phyloP scores from a whole-genome alignment of 176 grass and related monocot genomes.

The Rhynchospora tenuis region DNA sequence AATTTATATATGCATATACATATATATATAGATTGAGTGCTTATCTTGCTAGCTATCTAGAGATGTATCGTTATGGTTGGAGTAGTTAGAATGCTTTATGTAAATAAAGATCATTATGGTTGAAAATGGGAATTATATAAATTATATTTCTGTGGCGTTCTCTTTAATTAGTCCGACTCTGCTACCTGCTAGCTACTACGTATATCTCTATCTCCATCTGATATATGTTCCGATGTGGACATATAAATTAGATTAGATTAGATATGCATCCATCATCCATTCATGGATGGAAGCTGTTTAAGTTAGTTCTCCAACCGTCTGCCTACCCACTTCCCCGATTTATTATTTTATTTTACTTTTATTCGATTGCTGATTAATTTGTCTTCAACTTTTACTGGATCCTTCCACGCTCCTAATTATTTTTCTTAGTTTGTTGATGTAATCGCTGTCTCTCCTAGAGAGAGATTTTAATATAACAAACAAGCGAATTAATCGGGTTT shows the following conservation, averaged over 20 bases:
- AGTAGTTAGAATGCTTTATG: not conserved
- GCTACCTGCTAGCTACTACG: no score
- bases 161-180: no score
- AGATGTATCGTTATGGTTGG: not conserved
- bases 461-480: not conserved
- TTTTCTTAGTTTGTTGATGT: not conserved
- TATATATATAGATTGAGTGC: not conserved
- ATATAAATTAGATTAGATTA: not conserved
- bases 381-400: not conserved
- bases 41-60: not conserved
- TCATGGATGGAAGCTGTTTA: no score
- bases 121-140: no score
- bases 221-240: not conserved
- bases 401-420: not conserved
- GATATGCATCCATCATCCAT: no score
- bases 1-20: not conserved
- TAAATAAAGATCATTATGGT: no score
- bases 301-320: slow-evolving; percentile 4
- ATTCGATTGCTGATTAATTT: not conserved
- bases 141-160: no score
- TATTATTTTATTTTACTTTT: not conserved
- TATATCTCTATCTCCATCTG: no score
- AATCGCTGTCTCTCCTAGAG: not conserved
- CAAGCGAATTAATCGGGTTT: no score
- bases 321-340: not conserved